A percentile compares a stretch with the other conserved stretches of the same genome.
Evolutionary conservation across 768 basidiomycete genomes (phyloP).

Genomic region (Suillus cothurnatus): DNA sequence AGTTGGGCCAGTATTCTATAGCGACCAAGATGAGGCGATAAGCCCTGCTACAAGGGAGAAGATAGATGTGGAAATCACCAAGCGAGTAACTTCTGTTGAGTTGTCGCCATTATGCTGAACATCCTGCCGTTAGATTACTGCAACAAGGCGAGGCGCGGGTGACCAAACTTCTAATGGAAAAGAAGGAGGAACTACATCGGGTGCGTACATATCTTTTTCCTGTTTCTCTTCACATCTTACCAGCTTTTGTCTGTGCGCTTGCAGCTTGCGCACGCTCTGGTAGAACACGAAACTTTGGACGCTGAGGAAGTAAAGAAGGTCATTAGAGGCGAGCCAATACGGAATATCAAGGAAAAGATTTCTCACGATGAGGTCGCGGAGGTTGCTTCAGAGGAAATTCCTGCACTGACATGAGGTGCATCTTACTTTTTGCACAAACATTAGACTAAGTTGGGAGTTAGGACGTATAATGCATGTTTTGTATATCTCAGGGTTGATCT

Average conservation of each 20-base stretch:
- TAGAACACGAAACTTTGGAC: conserved; percentile 94
- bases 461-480: conserved; percentile 18
- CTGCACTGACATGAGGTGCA: conserved; percentile 16
- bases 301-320: conserved; percentile 85
- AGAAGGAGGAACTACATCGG: conserved; percentile 74
- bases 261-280: conserved; percentile 86
- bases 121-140: conserved; percentile 49
- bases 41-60: conserved; percentile 77
- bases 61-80: conserved; percentile 87
- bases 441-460: conserved; percentile 13
- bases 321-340: conserved; percentile 80
- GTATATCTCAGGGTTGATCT: conserved; percentile 12
- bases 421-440: conserved; percentile 6
- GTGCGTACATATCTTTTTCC: conserved; percentile 40
- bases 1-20: conserved; percentile 84
- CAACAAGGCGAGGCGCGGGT: conserved; percentile 72
- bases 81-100: conserved; percentile 46
- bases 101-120: background rate
- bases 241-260: background rate
- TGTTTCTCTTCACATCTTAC: background rate
- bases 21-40: conserved; percentile 66
- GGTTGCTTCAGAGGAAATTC: conserved; percentile 10
- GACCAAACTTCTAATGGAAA: conserved; percentile 59
- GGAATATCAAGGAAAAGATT: conserved; percentile 65
- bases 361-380: conserved; percentile 45